Evolutionary conservation across 768 basidiomycete genomes (phyloP), one percentile per base, ranked within the genome.

Genomic region (Calocera viscosa): DNA sequence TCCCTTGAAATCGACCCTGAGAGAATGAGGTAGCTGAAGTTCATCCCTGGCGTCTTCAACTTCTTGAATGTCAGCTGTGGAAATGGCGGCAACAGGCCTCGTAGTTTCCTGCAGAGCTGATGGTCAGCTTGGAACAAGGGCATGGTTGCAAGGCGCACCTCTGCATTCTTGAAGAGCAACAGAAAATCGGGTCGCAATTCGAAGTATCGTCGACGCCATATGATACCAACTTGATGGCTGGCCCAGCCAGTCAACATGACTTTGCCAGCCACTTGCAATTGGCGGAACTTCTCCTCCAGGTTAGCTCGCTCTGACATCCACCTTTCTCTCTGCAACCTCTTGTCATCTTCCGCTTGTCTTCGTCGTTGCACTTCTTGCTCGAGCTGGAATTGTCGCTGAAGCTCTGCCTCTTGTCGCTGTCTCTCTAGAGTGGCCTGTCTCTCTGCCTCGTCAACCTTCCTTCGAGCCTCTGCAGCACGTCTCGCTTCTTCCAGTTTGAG

Each of bases 1-100:
- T 60, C 30, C 53, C 30, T 60, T 60, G 26, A 60, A 60, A 19
- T 60, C 53, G 2, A 60, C 53, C 53, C 53, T 60, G 53, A 60
- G 26, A 32, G 53, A 60, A 60, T 60, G 24, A 60, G 53, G 53
- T 2, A 60, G 53, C 53, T 60, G 26, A 2, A 60, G 30, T 10
- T 60, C 53, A 32, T 60, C 53, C 19, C 53, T 60, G 2, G 53
- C 53, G 19, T 60, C 53, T 10, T 14, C 14, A 19, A 60, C 19
- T 2, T 16, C 53, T 60, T 60, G 5, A 32, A 60, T 60, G 30
- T 60, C 26, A 10, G 11, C 53, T 28, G 22, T 32, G 11, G 53
- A 32, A 2, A 60, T 11, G 30, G 24, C 30, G 7, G 5, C 53
- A 60, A 60, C 26, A 19, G 53, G 53, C 19, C 19, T 26, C 11